Conservation (phyloP, 768 basidiomycete genomes). For the Hysterangium stoloniferum region DNA sequence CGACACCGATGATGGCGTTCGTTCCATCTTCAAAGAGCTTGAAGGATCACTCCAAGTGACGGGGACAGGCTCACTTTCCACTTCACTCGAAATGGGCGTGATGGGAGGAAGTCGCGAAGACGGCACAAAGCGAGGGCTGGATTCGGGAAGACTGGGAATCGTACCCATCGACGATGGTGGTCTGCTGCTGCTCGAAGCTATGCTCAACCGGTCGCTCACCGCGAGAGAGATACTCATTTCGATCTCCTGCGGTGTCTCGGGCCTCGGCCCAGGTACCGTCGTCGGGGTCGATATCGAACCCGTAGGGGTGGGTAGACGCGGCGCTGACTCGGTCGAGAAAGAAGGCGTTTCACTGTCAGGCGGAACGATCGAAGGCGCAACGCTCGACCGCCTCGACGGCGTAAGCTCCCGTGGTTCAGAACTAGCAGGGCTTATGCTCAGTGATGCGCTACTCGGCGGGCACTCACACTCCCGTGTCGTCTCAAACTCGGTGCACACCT, state of each 20-base stretch:
- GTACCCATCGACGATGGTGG: constrained; percentile 8
- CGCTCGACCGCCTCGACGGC: neutral
- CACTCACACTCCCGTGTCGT: constrained; percentile 14
- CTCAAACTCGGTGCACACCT: constrained; percentile 23
- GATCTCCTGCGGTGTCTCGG: neutral
- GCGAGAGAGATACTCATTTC: neutral
- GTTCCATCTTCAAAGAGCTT: constrained; percentile 22
- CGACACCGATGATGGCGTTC: constrained; percentile 25
- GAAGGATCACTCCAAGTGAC: constrained; percentile 1
- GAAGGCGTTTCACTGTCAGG: neutral
- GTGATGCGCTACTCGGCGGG: constrained; percentile 13
- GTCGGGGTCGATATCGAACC: too few species aligned
- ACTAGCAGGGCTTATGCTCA: neutral
- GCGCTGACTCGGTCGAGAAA: neutral
- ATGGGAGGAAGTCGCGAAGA: constrained; percentile 2
- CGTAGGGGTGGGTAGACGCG: too few species aligned
- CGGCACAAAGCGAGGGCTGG: constrained; percentile 2
- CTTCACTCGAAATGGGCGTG: neutral
- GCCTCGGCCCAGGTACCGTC: too few species aligned
- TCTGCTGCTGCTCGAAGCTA: neutral
- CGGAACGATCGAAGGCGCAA: neutral
- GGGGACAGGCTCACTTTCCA: constrained; percentile 5
- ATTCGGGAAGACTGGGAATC: constrained; percentile 9
- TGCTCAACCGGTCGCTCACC: neutral
- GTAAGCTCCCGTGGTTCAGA: neutral